Evolutionary conservation across 306 rosid genomes (phyloP), one percentile per base, ranked within the genome.

Genomic region (Quercus rubra): DNA sequence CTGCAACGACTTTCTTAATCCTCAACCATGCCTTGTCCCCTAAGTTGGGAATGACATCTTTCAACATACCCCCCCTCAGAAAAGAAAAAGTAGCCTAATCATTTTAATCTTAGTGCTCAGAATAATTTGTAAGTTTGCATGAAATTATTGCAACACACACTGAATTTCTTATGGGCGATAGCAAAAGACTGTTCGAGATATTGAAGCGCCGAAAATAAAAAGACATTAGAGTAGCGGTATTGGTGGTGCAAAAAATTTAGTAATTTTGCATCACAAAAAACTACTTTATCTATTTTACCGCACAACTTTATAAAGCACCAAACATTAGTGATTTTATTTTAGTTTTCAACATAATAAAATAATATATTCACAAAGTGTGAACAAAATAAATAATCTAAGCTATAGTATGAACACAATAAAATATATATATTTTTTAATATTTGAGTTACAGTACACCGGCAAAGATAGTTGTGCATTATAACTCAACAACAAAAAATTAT

Each of bases 1-100:
- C 68, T 49, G 43, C 74, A 33, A 64, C 70, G 85, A 76, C 79
- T 84, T 76, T 56, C 56, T 68, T 80, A 71, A 71, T 74, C 64
- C 85, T 79, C 82, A 84, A 74, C 88, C 87, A 83, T 78, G 75
- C 84, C 84, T 84, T 82, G 90, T 87, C 90, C 77, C 92, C 78
- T 27, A 20, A 77, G 80, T 63, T 83, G 92, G 86, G 85, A 88
- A 79, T 55, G 82, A 80, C 87, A 73, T 84, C 64, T 87, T 83
- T 88, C 87, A 73, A 84, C 85, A 76, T 49, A 49, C 77, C 87
- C 74, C 71, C 62, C 56, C 81, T 74, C 70, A 78, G 59, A 73
- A 83, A 84, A 83, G 82, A 52, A 83, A 87, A 91, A 84, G 90
- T 72, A 64, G 55, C 41, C 79, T 76, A 41, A 81, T 85, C 89